These are phyloP conservation scores for Naganishia sp. DNA, from an alignment of 1,284 basidiomycete species.

Conservation along the genomic window DNA sequence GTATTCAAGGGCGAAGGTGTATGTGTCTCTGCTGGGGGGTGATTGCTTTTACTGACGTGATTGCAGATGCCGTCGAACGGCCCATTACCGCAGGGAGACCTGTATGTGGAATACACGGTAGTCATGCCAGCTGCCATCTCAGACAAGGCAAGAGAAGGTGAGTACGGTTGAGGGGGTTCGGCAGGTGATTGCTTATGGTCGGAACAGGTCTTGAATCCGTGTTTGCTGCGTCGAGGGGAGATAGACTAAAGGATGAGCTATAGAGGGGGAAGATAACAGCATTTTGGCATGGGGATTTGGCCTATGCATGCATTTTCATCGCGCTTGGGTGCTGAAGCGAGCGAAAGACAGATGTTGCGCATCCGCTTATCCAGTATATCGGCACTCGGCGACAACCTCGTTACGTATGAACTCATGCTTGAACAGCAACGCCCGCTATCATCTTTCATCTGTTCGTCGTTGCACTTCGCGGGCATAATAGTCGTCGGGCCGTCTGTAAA, in stretches of 20 bases:
- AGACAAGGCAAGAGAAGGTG: constrained; percentile 67
- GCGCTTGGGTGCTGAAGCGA: neutral
- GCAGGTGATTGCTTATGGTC: neutral
- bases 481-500: too few relatives aligned
- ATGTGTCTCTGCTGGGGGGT: constrained; percentile 33
- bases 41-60: neutral
- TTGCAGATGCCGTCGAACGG: constrained; percentile 71
- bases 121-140: constrained; percentile 74
- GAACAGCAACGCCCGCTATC: too few relatives aligned
- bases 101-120: constrained; percentile 88
- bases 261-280: neutral
- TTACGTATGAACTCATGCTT: too few relatives aligned
- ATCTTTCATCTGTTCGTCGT: too few relatives aligned
- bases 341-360: neutral
- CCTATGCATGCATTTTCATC: neutral
- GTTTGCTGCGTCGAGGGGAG: constrained; percentile 8
- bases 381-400: too few relatives aligned
- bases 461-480: too few relatives aligned
- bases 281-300: neutral
- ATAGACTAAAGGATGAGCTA: constrained; percentile 24
- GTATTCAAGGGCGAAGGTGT: constrained; percentile 77
- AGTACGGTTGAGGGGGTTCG: constrained; percentile 30
- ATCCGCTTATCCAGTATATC: neutral
- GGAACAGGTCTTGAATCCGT: constrained; percentile 16
- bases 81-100: constrained; percentile 67